Conservation (phyloP, 768 basidiomycete genomes). For the Boletus subparvulus region DNA sequence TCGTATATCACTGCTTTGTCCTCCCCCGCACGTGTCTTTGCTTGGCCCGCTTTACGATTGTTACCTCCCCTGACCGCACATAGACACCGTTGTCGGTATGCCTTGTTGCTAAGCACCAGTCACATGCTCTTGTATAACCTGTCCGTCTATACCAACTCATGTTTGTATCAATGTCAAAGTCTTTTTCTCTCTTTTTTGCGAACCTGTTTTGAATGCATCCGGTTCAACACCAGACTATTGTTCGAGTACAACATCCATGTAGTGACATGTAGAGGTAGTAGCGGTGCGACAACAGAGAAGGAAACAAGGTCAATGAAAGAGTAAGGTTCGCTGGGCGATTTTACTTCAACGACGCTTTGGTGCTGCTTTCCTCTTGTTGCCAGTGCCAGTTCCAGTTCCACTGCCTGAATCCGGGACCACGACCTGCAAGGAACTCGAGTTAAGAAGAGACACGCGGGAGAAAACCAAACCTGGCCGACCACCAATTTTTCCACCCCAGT, state of each 20-base stretch:
- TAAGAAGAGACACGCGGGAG: neutral
- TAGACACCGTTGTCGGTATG: neutral
- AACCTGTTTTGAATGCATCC: neutral
- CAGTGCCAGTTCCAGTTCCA: neutral
- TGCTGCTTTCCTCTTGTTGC: conserved; percentile 21
- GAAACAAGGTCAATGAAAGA: neutral
- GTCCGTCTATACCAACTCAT: conserved; percentile 11
- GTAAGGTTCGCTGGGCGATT: neutral
- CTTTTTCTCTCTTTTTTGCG: neutral
- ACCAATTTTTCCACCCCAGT: conserved; percentile 11
- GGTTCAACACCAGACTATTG: too few species aligned
- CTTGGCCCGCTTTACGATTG: conserved; percentile 2
- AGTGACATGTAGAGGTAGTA: neutral
- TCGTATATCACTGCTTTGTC: conserved; percentile 13
- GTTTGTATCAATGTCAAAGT: conserved; percentile 22
- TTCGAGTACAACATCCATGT: too few species aligned
- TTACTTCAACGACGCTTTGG: conserved; percentile 25
- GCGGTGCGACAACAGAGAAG: neutral
- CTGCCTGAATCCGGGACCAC: conserved; percentile 2
- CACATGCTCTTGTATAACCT: conserved; percentile 17
- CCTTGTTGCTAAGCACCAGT: conserved; percentile 1
- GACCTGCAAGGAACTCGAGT: conserved; percentile 6
- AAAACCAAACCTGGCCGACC: conserved; percentile 25
- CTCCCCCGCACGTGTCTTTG: neutral
- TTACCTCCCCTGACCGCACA: neutral